Evolutionary conservation across 2,329 filamentous ascomycete species (phyloP).

Genomic region (Aspergillus unguis): DNA sequence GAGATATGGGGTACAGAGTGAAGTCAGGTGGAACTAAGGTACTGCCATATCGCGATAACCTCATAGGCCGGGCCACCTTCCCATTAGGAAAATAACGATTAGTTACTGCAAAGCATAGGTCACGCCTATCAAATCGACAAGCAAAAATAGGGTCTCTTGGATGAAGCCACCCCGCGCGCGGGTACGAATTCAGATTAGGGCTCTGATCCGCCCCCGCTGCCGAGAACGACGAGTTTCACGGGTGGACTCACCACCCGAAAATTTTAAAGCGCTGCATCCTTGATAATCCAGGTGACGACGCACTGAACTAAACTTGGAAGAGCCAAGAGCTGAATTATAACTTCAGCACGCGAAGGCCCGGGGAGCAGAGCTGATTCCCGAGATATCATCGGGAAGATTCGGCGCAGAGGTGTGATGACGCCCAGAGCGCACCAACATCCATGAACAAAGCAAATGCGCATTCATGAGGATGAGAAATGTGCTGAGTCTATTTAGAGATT

Average conservation of each 20-base stretch:
- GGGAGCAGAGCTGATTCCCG: not conserved
- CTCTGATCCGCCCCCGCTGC: slow-evolving; percentile 4
- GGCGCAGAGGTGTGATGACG: not conserved
- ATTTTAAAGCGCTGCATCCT: not conserved
- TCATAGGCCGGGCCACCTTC: slow-evolving; percentile 2
- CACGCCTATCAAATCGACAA: not conserved
- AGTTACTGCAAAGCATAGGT: not conserved
- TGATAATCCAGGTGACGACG: slow-evolving; percentile 3
- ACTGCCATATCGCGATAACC: not conserved
- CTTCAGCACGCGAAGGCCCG: not conserved
- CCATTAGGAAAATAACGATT: not conserved
- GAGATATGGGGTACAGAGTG: not conserved
- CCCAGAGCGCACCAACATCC: not conserved
- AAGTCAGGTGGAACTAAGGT: not conserved
- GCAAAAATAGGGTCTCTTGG: not conserved
- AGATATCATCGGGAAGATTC: slow-evolving; percentile 4
- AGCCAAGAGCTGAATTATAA: not conserved
- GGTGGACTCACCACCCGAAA: slow-evolving; percentile 3
- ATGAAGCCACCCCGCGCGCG: slow-evolving; percentile 5
- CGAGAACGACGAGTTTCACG: slow-evolving; percentile 1
- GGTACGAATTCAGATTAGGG: not conserved
- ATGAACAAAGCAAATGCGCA: slow-evolving; percentile 2
- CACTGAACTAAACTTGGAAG: not conserved
- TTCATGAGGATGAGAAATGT: not conserved
- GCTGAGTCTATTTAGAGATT: slow-evolving; percentile 6